Base-by-base conservation (phyloP, 2,329 filamentous ascomycete species). In the Aspergillus ochraceoroseus region DNA sequence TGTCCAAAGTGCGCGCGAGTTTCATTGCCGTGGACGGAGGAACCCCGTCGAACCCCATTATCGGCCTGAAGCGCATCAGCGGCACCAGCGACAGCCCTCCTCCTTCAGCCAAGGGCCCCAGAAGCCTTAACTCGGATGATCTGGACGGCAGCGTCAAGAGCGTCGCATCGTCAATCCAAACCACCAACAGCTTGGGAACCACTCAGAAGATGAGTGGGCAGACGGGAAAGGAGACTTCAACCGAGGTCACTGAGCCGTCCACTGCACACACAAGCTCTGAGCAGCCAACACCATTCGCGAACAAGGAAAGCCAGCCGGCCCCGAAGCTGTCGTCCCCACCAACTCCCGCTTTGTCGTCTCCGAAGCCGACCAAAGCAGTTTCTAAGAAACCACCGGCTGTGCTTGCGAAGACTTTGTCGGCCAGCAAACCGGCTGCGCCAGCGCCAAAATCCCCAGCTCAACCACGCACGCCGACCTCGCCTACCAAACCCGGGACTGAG, bases 1-100 rank as follows among this genome's bases (percentile, higher is more conserved):
- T 87, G 27, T 86, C 83, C 47, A 86, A 83, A 64, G 80, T 88
- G 29, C 77, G 83, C 51, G 84, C 83, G 25, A 85, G 72, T 59
- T 89, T 89, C 59, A 76, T 89, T 37, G 77, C 83, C 12, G 75
- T 89, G 31, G 83, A 87, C 58, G 64, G 66, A 33, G 64, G 59
- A 23, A 62, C 67, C 23, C 66, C 68, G 38, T 66, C 64, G n/a
- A 58, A 54, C 25, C 64, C 61, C 19, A 55, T 67, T 25, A 57
- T 67, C 20, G 68, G 67, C 17, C 47, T 74, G 42, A 63, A 62
- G 44, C 70, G 67, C 50, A 58, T 57, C 31, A 64, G 59, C 41
- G 63, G 62, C 35, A 56, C 58, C 20, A 62, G 55, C 46, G 62
- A 62, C 28, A 57, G 50, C 30, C 53, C 59, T 7, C 51, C 50